Evolutionary conservation across 2,329 filamentous ascomycete genomes (phyloP).

Genomic region (Talaromyces amestolkiae): DNA sequence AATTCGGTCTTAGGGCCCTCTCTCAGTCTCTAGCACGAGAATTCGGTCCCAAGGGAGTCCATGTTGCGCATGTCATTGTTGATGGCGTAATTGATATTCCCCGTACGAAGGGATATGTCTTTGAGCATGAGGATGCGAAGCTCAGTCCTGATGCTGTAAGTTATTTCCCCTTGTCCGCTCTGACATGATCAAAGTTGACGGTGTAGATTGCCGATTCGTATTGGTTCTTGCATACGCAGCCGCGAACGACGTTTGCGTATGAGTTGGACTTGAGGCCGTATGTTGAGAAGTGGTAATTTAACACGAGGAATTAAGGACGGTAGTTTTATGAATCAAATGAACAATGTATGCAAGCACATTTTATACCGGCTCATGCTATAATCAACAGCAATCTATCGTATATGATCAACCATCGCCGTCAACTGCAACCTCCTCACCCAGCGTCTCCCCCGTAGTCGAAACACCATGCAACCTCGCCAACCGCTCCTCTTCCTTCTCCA

Average conservation of each 20-base stretch:
- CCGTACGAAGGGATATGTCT: slow-evolving; percentile 60
- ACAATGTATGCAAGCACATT: slow-evolving; percentile 4
- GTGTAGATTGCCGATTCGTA: slow-evolving; percentile 78
- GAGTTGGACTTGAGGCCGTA: slow-evolving; percentile 78
- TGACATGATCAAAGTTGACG: neutral
- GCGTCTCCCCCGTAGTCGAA: neutral
- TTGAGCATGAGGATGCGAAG: slow-evolving; percentile 62
- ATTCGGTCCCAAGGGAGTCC: slow-evolving; percentile 79
- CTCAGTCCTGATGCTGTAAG: slow-evolving; percentile 71
- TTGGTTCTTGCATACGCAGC: slow-evolving; percentile 80
- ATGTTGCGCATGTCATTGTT: slow-evolving; percentile 77
- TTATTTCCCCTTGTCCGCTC: slow-evolving; percentile 21
- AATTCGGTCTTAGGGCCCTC: slow-evolving; percentile 74
- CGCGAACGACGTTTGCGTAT: slow-evolving; percentile 73
- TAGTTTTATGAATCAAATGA: neutral
- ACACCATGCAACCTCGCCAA: slow-evolving; percentile 41
- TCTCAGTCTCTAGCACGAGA: slow-evolving; percentile 75
- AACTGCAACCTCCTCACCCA: slow-evolving; percentile 8
- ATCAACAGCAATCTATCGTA: neutral
- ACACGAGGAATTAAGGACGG: neutral
- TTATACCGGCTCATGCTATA: slow-evolving; percentile 7
- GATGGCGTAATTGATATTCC: slow-evolving; percentile 85
- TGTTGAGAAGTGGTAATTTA: slow-evolving; percentile 74
- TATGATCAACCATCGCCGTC: slow-evolving; percentile 12
- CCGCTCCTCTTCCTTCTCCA: slow-evolving; percentile 74